Conservation (phyloP, 176 grass and related monocot species). For the Avena sativa region DNA sequence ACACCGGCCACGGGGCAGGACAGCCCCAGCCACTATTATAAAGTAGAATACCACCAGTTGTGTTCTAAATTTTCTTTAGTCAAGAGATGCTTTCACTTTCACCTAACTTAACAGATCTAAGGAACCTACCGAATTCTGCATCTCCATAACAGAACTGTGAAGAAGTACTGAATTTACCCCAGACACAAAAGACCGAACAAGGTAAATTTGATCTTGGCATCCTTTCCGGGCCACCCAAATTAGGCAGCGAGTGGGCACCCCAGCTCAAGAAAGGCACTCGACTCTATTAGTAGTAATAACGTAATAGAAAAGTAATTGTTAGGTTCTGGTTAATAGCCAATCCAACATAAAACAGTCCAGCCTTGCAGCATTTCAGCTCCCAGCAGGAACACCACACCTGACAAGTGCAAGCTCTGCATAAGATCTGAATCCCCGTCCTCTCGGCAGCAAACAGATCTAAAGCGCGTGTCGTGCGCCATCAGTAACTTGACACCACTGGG, state of each 20-base stretch:
- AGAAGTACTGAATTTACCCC: background rate
- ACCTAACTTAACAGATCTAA: conserved; percentile 26
- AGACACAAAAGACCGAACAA: background rate
- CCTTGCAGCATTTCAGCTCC: background rate
- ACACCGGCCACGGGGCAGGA: too few species aligned
- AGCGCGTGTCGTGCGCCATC: background rate
- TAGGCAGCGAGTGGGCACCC: background rate
- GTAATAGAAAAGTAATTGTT: background rate
- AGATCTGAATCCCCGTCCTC: background rate
- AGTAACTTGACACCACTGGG: background rate
- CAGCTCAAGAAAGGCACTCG: background rate
- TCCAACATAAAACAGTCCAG: background rate
- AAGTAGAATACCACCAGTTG: background rate
- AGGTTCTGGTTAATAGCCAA: background rate
- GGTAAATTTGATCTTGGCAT: background rate
- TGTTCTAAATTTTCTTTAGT: background rate
- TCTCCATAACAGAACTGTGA: background rate
- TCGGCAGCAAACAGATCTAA: conserved; percentile 30
- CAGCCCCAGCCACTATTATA: background rate
- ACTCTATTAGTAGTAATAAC: background rate
- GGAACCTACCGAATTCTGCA: background rate
- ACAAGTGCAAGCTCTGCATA: background rate
- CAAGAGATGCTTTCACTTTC: conserved; percentile 19
- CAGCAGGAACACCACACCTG: background rate
- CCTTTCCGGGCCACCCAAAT: background rate